Evolutionary conservation across 1,139 yeast genomes (phyloP).

Genomic region (Candida dubliniensis): DNA sequence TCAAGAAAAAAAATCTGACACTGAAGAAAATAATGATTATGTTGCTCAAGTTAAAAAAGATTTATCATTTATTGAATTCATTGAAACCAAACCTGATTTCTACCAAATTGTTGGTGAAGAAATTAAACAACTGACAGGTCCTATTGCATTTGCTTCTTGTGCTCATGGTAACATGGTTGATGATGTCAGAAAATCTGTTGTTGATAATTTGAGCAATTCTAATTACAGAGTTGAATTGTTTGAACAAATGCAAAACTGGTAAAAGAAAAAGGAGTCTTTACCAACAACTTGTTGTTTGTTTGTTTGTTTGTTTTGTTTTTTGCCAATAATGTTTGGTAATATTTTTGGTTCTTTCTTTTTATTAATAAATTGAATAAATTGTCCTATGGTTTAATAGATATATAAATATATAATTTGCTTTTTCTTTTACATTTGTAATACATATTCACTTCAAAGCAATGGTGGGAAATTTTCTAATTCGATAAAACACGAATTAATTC

Average conservation of each 20-base stretch:
- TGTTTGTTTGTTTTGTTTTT: neutral
- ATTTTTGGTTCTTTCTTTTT: neutral
- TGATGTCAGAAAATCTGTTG: conserved; percentile 35
- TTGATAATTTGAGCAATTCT: conserved; percentile 27
- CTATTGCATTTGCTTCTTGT: conserved; percentile 41
- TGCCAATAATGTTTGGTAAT: too few species aligned
- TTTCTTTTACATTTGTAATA: too few species aligned
- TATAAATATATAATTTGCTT: too few species aligned
- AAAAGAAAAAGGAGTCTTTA: conserved; percentile 7
- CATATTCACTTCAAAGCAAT: too few species aligned
- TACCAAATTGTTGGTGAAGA: conserved; percentile 32
- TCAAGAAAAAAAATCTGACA: conserved; percentile 15
- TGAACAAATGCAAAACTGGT: conserved; percentile 45
- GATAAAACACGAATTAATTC: too few species aligned
- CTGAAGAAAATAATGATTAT: conserved; percentile 18
- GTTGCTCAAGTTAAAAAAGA: conserved; percentile 18
- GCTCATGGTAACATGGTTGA: conserved; percentile 45
- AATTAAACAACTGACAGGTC: conserved; percentile 28
- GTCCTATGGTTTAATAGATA: too few species aligned
- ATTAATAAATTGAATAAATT: too few species aligned
- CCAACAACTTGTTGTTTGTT: too few species aligned
- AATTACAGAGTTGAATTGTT: conserved; percentile 40
- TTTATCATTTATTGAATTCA: conserved; percentile 28
- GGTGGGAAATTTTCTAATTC: too few species aligned
- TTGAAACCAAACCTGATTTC: conserved; percentile 46